Percentiles rank a stretch among this genome's conserved stretches.
Evolutionary conservation across 2,329 filamentous ascomycete genomes (phyloP).

Genomic region (Daldinia eschscholtzii): DNA sequence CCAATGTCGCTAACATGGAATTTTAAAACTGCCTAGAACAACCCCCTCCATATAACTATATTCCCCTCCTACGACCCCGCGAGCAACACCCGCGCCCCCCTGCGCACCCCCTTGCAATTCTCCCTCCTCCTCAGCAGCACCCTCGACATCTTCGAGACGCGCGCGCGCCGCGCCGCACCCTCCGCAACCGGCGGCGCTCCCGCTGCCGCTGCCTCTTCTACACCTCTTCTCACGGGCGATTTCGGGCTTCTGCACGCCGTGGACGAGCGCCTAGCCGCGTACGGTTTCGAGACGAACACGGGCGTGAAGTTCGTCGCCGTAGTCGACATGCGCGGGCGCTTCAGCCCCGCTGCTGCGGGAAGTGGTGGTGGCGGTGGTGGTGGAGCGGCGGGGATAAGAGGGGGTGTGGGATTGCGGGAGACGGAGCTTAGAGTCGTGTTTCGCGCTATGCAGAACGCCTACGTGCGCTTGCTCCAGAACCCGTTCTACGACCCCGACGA

Average conservation of each 20-base stretch:
- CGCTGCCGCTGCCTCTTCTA: slow-evolving; percentile 25
- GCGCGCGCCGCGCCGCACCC: slow-evolving; percentile 75
- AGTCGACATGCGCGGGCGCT: slow-evolving; percentile 86
- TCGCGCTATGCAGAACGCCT: slow-evolving; percentile 90
- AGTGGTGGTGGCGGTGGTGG: background rate
- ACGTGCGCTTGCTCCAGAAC: slow-evolving; percentile 89
- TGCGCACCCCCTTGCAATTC: slow-evolving; percentile 86
- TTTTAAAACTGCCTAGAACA: slow-evolving; percentile 74
- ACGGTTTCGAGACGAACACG: slow-evolving; percentile 97
- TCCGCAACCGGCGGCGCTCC: background rate
- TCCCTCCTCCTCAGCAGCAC: slow-evolving; percentile 90
- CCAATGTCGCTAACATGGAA: slow-evolving; percentile 1
- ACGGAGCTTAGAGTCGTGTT: slow-evolving; percentile 93
- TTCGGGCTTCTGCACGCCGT: slow-evolving; percentile 92
- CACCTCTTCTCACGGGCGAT: slow-evolving; percentile 75
- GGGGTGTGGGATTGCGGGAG: slow-evolving; percentile 78
- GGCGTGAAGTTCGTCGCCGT: slow-evolving; percentile 91
- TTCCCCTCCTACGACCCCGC: slow-evolving; percentile 79
- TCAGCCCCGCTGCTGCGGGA: slow-evolving; percentile 12
- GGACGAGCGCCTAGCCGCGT: slow-evolving; percentile 92
- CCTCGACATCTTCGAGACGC: slow-evolving; percentile 93
- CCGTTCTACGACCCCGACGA: slow-evolving; percentile 95
- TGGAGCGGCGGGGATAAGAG: slow-evolving; percentile 46
- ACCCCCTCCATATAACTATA: slow-evolving; percentile 91
- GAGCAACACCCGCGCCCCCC: slow-evolving; percentile 64